Evolutionary conservation across 805 yeast species (phyloP), one percentile per base, ranked within the genome.

Genomic region (Pichia heedii): DNA sequence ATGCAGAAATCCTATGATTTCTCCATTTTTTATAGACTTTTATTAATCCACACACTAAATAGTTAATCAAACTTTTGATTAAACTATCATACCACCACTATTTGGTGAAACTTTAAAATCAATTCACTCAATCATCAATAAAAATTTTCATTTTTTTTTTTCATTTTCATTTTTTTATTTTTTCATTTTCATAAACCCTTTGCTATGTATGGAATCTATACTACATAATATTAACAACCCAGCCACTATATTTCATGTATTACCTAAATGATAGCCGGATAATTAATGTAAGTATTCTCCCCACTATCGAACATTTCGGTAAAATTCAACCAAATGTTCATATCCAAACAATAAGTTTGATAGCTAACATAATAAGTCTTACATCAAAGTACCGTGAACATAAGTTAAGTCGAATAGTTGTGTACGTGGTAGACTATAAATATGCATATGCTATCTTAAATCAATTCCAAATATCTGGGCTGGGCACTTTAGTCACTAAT

Each of bases 381-480:
- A 22, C 45, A 3, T 12, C 32, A 2, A 15, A 10, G 3, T 40
- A 36, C 27, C 20, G 26, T 4, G 36, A 36, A 8, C 10, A 29
- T 15, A 32, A 11, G 5, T 33, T 50, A 4, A 27, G 29, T 5
- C n/a, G 21, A 7, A 41, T 48, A 7, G 10, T 18, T 6, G 33
- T 48, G 7, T 46, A 40, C 19, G 39, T 48, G 20, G 20, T 24
- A 3, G 35, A 49, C 19, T 42, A 42, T 29, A 38, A 36, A n/a
- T 24, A 42, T 12, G 50, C 54, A 13, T 41, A 32, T 2, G 20
- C 12, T 3, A 54, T 49, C 2, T 24, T 52, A 10, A 45, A 42
- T 33, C 35, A 35, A 18, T 40, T 53, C 19, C 39, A 38, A 15
- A 9, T 16, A 2, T 36, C 46, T 3, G 52, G 52, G 10, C 30